Evolutionary conservation across 805 yeast species (phyloP).

Genomic region (Ogataea corticis): DNA sequence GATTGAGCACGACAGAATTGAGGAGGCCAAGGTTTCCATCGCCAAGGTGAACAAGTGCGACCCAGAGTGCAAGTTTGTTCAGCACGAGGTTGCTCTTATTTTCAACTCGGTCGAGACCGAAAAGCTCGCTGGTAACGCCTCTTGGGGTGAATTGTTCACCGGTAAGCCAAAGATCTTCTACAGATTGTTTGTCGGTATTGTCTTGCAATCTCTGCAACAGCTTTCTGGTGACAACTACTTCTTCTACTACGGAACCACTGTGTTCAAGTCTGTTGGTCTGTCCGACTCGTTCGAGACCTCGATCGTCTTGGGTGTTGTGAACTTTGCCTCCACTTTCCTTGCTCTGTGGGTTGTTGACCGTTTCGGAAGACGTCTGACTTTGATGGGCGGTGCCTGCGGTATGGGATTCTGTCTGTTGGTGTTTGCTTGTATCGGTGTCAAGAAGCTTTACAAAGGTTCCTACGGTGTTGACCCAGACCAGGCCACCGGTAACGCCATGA

Average conservation of each 20-base stretch:
- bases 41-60: constrained; percentile 59
- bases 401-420: constrained; percentile 59
- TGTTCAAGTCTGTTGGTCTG: constrained; percentile 59
- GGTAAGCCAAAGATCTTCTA: constrained; percentile 63
- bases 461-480: constrained; percentile 41
- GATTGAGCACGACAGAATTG: constrained; percentile 48
- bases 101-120: constrained; percentile 65
- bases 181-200: constrained; percentile 57
- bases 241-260: constrained; percentile 65
- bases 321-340: constrained; percentile 54
- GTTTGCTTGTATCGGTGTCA: constrained; percentile 62
- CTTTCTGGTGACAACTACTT: constrained; percentile 65
- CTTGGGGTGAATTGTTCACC: constrained; percentile 62
- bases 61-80: constrained; percentile 54
- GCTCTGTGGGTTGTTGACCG: constrained; percentile 55
- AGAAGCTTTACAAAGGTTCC: constrained; percentile 42
- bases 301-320: constrained; percentile 56
- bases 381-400: constrained; percentile 50
- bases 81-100: constrained; percentile 53
- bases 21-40: constrained; percentile 55
- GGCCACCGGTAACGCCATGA: constrained; percentile 63
- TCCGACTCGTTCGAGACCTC: constrained; percentile 59
- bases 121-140: constrained; percentile 59
- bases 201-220: constrained; percentile 63
- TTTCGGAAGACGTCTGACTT: constrained; percentile 53